Base-by-base conservation (phyloP, 2,329 filamentous ascomycete species). In the Penicillium palitans region DNA sequence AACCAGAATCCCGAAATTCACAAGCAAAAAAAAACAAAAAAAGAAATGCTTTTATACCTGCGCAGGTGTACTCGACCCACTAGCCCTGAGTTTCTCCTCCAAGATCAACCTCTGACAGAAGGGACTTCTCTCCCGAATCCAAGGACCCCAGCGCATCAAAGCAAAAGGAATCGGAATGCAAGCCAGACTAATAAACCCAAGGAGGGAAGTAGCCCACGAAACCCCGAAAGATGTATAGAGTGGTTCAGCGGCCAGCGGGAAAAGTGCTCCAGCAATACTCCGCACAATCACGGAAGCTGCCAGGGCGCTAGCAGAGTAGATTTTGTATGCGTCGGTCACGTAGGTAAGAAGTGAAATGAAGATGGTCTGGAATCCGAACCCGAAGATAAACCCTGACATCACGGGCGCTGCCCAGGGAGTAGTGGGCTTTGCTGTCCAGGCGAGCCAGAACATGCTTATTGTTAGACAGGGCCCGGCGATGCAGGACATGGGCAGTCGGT, bases 401-500 rank as follows among this genome's bases (percentile, higher is more conserved):
- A 87, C 82, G 3, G 86, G 86, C 2, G 78, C 80, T 10, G 80
- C 79, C 69, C 84, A 87, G 49, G 80, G 76, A 7, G 85, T 72
- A 7, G 70, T 72, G 0, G 72, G 57, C 6, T 74, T 76, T 2
- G 85, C 78, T 1, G 83, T 81, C 82, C 83, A 89, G 21, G 84
- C 87, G 17, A 89, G 80, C 87, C 59, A 85, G 71, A 62, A 89
- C 13, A 72, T 61, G 24, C 66, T 68, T 45, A 68, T 78, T 33
- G 84, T 80, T 1, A 86, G 82, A 42, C 89, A 76, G 0, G 89
- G 88, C 0, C 89, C 88, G 1, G 88, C 89, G 19, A 90, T 66
- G 68, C 85, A 89, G 5, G 88, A 89, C 2, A 93, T 78, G 0
- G 90, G 90, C 0, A 93, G 79, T 1, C 90, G 84, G 6, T 87